Percentiles rank a stretch among this genome's conserved stretches.
Conservation (phyloP, 2,329 filamentous ascomycete genomes). For the Verticillium isaacii region DNA sequence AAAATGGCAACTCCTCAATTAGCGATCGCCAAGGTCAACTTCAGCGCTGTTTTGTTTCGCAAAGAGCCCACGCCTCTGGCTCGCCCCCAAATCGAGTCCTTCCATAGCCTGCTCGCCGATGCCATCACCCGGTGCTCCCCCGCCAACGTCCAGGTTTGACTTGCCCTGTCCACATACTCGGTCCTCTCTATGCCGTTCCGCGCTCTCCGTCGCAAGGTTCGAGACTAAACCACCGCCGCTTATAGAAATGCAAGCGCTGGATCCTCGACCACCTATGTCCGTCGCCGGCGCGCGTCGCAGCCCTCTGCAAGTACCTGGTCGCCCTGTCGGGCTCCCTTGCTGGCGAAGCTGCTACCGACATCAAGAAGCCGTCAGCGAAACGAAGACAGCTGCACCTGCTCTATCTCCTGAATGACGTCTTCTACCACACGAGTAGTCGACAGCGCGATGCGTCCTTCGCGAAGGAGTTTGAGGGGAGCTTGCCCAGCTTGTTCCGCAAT, state of each 20-base stretch:
- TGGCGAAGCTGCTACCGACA: slow-evolving; percentile 4
- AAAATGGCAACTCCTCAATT: slow-evolving; percentile 65
- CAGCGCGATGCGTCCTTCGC: slow-evolving; percentile 46
- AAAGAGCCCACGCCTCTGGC: slow-evolving; percentile 67
- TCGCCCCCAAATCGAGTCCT: slow-evolving; percentile 64
- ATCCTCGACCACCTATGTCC: slow-evolving; percentile 66
- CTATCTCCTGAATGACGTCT: slow-evolving; percentile 72
- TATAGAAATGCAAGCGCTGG: slow-evolving; percentile 84
- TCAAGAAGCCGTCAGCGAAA: slow-evolving; percentile 47
- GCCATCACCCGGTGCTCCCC: slow-evolving; percentile 68
- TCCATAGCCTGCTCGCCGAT: slow-evolving; percentile 62
- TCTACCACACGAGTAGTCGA: slow-evolving; percentile 62
- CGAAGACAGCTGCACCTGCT: slow-evolving; percentile 71
- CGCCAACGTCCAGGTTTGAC: slow-evolving; percentile 83
- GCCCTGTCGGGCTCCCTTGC: slow-evolving; percentile 59
- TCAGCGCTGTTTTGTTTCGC: slow-evolving; percentile 68
- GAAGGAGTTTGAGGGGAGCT: slow-evolving; percentile 49
- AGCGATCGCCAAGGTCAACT: slow-evolving; percentile 74
- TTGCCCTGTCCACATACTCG: slow-evolving; percentile 4
- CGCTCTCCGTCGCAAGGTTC: slow-evolving; percentile 10
- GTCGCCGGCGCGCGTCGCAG: slow-evolving; percentile 60
- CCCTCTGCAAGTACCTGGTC: slow-evolving; percentile 71
- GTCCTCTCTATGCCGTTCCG: neutral
- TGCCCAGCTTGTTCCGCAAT: slow-evolving; percentile 58
- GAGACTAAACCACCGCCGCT: slow-evolving; percentile 31